These are phyloP conservation scores for Colletotrichum higginsianum DNA, from an alignment of 2,329 filamentous ascomycete species.

Conservation along the genomic window DNA sequence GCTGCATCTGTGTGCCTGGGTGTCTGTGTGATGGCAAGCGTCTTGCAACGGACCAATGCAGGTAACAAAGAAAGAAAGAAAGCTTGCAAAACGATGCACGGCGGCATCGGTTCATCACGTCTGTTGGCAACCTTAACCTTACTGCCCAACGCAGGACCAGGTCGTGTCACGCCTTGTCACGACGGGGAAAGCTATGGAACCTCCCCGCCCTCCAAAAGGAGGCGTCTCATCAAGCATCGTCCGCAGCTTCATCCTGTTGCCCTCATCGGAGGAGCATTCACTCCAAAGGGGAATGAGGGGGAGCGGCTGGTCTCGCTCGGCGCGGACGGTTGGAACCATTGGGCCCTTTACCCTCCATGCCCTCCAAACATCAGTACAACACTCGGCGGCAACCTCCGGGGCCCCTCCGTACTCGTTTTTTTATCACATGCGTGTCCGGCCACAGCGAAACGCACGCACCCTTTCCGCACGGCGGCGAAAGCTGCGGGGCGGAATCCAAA, in stretches of 20 bases:
- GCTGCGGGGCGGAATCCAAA: neutral
- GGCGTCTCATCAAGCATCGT: too few species aligned
- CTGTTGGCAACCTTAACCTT: slow-evolving; percentile 25
- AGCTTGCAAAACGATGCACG: neutral
- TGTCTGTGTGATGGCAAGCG: neutral
- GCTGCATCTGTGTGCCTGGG: neutral
- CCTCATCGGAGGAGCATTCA: too few species aligned
- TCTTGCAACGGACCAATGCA: neutral
- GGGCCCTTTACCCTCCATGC: neutral
- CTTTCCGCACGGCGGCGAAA: neutral
- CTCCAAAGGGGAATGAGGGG: too few species aligned
- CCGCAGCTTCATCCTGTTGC: too few species aligned
- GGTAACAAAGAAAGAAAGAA: neutral
- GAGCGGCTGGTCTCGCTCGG: too few species aligned
- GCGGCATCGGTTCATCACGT: slow-evolving; percentile 11
- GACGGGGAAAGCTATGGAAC: too few species aligned
- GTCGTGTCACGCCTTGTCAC: neutral
- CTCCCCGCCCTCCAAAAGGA: too few species aligned
- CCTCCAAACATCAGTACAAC: neutral
- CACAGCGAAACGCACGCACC: neutral
- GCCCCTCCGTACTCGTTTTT: neutral
- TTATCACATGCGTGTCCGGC: neutral
- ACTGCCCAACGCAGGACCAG: neutral
- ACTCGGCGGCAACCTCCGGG: neutral
- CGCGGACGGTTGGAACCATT: too few species aligned